These are phyloP conservation scores for Saccharomycopsis capsularis DNA, from an alignment of 805 yeast species.

Conservation along the genomic window DNA sequence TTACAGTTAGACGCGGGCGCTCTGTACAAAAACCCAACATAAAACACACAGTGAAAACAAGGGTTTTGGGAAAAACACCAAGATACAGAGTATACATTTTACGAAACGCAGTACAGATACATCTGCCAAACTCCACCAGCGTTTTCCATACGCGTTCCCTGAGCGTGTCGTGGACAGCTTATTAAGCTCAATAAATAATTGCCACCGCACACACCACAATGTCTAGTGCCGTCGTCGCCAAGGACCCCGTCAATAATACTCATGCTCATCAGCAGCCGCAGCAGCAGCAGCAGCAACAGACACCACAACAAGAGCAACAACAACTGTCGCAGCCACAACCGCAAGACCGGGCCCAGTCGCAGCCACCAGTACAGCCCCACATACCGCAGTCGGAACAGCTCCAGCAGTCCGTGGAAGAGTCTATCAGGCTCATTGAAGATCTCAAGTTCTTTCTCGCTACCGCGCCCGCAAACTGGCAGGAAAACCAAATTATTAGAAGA, in stretches of 20 bases:
- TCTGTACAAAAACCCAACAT: too few relatives aligned
- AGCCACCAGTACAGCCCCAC: background rate
- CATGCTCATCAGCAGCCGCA: background rate
- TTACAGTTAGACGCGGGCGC: too few relatives aligned
- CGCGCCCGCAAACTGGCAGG: conserved; percentile 94
- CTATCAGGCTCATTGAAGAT: conserved; percentile 62
- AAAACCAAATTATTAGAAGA: conserved; percentile 77
- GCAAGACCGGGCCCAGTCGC: background rate
- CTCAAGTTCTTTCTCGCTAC: conserved; percentile 81
- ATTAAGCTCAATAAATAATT: too few relatives aligned
- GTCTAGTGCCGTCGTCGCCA: background rate
- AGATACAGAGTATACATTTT: too few relatives aligned
- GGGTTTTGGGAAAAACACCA: too few relatives aligned
- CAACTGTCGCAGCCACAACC: background rate
- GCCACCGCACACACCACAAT: background rate
- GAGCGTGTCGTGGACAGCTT: too few relatives aligned
- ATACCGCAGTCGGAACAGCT: background rate
- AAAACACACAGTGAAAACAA: too few relatives aligned
- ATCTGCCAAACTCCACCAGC: too few relatives aligned
- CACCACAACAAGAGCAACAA: background rate
- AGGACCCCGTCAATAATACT: background rate
- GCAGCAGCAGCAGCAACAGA: background rate
- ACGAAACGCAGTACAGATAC: too few relatives aligned
- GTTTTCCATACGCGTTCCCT: too few relatives aligned
- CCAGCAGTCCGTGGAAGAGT: conserved; percentile 36